Conservation (phyloP, 2,329 filamentous ascomycete genomes). For the Nothophaeocryptopus gaeumannii region DNA sequence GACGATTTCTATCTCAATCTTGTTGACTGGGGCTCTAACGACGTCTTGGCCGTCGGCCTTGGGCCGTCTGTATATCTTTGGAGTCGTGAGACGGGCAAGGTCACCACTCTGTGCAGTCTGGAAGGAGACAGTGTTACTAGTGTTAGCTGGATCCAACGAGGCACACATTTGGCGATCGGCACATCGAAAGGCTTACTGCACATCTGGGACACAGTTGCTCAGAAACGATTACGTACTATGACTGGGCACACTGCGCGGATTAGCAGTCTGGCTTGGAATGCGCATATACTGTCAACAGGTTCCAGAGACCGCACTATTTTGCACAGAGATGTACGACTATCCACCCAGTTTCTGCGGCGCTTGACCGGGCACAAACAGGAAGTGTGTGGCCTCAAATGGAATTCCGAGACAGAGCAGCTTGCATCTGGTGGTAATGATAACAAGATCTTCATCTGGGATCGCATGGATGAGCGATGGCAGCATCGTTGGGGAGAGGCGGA, state of each 20-base stretch:
- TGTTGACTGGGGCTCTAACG: conserved; percentile 95
- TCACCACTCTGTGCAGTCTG: conserved; percentile 90
- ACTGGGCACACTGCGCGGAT: conserved; percentile 92
- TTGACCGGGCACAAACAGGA: conserved; percentile 96
- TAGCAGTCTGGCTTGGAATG: conserved; percentile 94
- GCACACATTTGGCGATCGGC: conserved; percentile 91
- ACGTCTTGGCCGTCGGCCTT: conserved; percentile 87
- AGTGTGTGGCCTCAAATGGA: conserved; percentile 95
- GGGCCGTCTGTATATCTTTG: conserved; percentile 97
- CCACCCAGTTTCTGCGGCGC: conserved; percentile 84
- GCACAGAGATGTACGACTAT: conserved; percentile 89
- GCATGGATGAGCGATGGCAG: conserved; percentile 83
- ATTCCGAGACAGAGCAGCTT: conserved; percentile 89
- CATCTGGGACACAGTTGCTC: conserved; percentile 93
- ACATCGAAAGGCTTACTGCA: conserved; percentile 93
- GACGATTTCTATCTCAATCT: conserved; percentile 98
- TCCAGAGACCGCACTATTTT: conserved; percentile 91
- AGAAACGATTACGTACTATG: conserved; percentile 87
- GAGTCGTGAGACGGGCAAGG: conserved; percentile 87
- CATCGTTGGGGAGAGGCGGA: conserved; percentile 95
- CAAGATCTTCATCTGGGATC: conserved; percentile 98
- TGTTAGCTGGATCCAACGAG: conserved; percentile 94
- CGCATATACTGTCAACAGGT: conserved; percentile 92
- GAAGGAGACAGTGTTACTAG: conserved; percentile 93
- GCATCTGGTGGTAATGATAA: conserved; percentile 98